Conservation (phyloP, 1,139 yeast genomes). For the Yamadazyma blattariae region DNA sequence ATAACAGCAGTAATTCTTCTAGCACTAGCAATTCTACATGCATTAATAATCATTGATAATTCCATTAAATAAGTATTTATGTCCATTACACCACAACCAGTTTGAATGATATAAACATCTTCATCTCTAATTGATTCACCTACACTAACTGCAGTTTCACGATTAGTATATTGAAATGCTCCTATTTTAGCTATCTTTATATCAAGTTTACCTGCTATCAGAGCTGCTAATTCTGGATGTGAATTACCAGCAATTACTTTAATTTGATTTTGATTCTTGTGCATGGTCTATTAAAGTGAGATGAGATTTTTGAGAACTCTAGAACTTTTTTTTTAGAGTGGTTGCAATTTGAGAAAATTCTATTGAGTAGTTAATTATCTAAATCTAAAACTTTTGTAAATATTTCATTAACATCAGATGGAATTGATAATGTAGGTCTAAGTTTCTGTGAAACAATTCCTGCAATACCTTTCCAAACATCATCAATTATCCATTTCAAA, state of each 20-base stretch:
- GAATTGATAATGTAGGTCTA: no score
- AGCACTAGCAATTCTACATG: constrained; percentile 94
- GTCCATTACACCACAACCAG: constrained; percentile 71
- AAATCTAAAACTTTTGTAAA: no score
- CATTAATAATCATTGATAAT: constrained; percentile 85
- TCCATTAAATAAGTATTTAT: constrained; percentile 90
- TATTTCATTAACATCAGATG: no score
- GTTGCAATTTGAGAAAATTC: no score
- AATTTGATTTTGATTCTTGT: constrained; percentile 32
- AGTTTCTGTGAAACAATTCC: no score
- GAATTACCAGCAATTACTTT: constrained; percentile 87
- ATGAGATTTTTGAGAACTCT: neutral
- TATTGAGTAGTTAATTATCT: no score
- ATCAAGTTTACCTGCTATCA: constrained; percentile 61
- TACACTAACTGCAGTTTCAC: constrained; percentile 88
- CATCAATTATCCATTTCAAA: constrained; percentile 61
- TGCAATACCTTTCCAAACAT: constrained; percentile 11
- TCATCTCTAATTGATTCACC: constrained; percentile 97
- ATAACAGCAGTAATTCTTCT: constrained; percentile 92
- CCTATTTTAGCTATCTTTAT: constrained; percentile 59
- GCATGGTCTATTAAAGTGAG: constrained; percentile 16
- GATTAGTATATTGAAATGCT: constrained; percentile 69
- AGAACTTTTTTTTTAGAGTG: no score
- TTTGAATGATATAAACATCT: constrained; percentile 88
- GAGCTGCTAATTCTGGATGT: constrained; percentile 76